A percentile compares a stretch with the other conserved stretches of the same genome.
Conservation (phyloP, 164 flowering plant species). For the Berberis thunbergii region DNA sequence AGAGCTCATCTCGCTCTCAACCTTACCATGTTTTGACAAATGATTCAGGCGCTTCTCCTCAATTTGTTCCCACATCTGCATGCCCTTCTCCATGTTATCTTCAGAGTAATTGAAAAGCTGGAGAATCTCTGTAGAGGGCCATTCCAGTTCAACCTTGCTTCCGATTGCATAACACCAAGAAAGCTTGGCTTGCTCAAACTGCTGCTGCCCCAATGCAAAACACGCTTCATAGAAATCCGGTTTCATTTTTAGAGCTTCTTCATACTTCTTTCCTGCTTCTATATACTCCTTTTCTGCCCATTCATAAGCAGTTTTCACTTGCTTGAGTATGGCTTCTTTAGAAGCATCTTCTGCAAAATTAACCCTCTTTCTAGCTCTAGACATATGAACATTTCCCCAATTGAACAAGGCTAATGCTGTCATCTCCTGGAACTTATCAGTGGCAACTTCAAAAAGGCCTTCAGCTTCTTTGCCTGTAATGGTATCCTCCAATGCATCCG, state of each 20-base stretch:
- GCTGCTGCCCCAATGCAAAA: constrained; percentile 78
- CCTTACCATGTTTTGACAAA: constrained; percentile 22
- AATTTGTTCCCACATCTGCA: constrained; percentile 59
- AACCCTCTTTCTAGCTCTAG: constrained; percentile 63
- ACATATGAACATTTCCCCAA: constrained; percentile 14
- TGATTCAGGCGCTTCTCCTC: constrained; percentile 34
- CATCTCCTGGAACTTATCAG: constrained; percentile 78
- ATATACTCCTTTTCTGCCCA: constrained; percentile 57
- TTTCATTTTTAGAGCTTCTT: constrained; percentile 62
- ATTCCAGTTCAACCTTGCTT: constrained; percentile 46
- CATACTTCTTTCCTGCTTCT: constrained; percentile 53
- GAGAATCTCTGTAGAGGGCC: constrained; percentile 45
- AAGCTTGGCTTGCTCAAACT: constrained; percentile 87
- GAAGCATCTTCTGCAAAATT: constrained; percentile 41
- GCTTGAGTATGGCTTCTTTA: constrained; percentile 30
- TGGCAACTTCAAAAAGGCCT: constrained; percentile 50
- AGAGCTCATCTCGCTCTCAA: constrained; percentile 29
- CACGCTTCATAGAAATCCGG: constrained; percentile 73
- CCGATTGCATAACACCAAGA: constrained; percentile 72
- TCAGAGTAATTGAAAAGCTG: constrained; percentile 72
- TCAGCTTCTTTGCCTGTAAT: constrained; percentile 79
- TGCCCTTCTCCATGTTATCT: constrained; percentile 68
- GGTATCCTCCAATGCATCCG: constrained; percentile 80
- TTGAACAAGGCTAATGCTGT: constrained; percentile 79
- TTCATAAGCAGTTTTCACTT: constrained; percentile 48